Percentiles rank a stretch among this genome's conserved stretches.
Conservation (phyloP, 2,329 filamentous ascomycete genomes). For the Penicillium paneum region DNA sequence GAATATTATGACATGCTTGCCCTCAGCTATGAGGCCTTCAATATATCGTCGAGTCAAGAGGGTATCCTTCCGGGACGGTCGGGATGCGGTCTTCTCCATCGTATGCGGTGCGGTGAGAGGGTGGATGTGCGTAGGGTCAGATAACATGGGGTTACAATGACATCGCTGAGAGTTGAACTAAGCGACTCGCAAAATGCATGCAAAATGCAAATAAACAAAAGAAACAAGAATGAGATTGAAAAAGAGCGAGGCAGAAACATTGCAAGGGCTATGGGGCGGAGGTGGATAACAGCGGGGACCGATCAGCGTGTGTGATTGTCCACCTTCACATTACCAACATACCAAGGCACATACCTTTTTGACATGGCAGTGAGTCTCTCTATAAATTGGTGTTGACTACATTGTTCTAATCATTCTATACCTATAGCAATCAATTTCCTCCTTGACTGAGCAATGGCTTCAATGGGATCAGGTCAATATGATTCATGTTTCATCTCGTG, state of each 20-base stretch:
- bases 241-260: slow-evolving; percentile 12
- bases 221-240: not conserved
- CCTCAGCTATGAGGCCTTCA: slow-evolving; percentile 79
- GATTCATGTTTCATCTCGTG: slow-evolving; percentile 3
- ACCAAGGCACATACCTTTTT: not conserved
- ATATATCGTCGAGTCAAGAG: slow-evolving; percentile 63
- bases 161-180: not conserved
- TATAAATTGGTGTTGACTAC: not conserved
- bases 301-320: slow-evolving; percentile 15
- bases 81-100: slow-evolving; percentile 22
- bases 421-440: slow-evolving; percentile 33
- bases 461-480: slow-evolving; percentile 50
- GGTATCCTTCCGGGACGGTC: slow-evolving; percentile 43
- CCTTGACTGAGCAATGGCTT: slow-evolving; percentile 56
- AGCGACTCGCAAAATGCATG: not conserved
- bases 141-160: not conserved
- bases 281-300: slow-evolving; percentile 22
- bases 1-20: slow-evolving; percentile 74
- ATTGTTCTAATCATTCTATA: slow-evolving; percentile 17
- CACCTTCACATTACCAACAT: slow-evolving; percentile 5
- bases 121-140: not conserved
- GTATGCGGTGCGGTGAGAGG: slow-evolving; percentile 7
- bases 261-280: slow-evolving; percentile 12
- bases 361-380: slow-evolving; percentile 24
- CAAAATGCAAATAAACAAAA: not conserved